Base-by-base conservation (phyloP, 306 rosid species). In the Hylodesmum podocarpum region DNA sequence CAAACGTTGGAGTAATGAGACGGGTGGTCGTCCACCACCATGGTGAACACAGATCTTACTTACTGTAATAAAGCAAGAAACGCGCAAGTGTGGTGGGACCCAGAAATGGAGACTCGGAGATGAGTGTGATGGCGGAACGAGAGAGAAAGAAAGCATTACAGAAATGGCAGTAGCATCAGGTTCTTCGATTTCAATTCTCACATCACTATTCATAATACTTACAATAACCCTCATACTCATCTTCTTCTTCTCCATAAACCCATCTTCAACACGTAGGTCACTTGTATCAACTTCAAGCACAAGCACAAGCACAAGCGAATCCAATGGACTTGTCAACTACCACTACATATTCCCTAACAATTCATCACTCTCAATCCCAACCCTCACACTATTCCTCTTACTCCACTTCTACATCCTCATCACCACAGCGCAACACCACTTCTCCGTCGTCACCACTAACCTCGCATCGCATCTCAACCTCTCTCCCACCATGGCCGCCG, bases 401-500 rank as follows among this genome's bases (percentile, higher is more conserved):
- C 86, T 95, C 63, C 87, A 90, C 79, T 95, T 95, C 90, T 90
- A 90, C 77, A 75, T 89, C 83, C 98, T 92, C 88, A 90, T 95
- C 91, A 87, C 88, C 71, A 95, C 97, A 36, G 97, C 98, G 0
- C 93, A 89, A 13, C 90, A 83, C 49, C 96, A 95, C 81, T 95
- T 92, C 92, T 92, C 97, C 10, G 0, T 84, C 51, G 85, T 92
- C 81, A 90, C 96, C 62, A 90, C 97, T 44, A 86, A 84, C 39
- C 97, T 95, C 74, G 87, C 95, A 0, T 61, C 69, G 39, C 91
- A 89, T 73, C 95, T 95, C 81, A 80, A 78, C 31, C 80, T 95
- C 70, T 90, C 96, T 0, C 97, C 97, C 2, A 80, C 85, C 76
- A 92, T 95, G 95, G 98, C 88, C 39, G 97, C 97, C 24, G 98